Evolutionary conservation across 208 protist genomes (phyloP).

Genomic region (Acanthamoeba castellanii): DNA sequence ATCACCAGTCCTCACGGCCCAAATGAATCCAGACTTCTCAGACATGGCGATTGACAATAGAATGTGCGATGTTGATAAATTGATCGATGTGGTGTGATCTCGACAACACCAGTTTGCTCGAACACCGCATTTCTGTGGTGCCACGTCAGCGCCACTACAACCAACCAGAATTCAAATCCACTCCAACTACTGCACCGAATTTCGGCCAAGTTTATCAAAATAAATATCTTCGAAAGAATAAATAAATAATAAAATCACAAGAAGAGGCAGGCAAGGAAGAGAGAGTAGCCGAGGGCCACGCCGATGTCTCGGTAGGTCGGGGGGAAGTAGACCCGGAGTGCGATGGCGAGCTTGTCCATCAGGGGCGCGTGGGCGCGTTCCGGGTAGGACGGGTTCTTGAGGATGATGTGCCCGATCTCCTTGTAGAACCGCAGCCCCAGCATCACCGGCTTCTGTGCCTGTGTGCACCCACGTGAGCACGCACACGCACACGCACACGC

Average conservation of each 20-base stretch:
- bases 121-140: not conserved
- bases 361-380: not conserved
- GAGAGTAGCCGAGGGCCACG: not conserved
- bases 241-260: not conserved
- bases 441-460: constrained; percentile 49
- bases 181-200: too few species aligned
- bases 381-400: not conserved
- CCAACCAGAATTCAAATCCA: not conserved
- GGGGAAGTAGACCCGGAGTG: not conserved
- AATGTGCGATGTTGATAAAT: not conserved
- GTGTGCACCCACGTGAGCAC: not conserved
- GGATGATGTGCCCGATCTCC: constrained; percentile 43
- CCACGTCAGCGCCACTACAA: constrained; percentile 15
- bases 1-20: constrained; percentile 53
- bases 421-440: constrained; percentile 9
- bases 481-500: not conserved
- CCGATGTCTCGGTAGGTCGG: constrained; percentile 20
- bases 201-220: too few species aligned
- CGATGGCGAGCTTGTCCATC: constrained; percentile 16
- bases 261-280: not conserved
- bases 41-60: not conserved
- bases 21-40: constrained; percentile 71
- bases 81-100: not conserved
- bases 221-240: not conserved
- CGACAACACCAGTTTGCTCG: not conserved